Conservation (phyloP, 2,329 filamentous ascomycete genomes). For the Penicillium sp. region DNA sequence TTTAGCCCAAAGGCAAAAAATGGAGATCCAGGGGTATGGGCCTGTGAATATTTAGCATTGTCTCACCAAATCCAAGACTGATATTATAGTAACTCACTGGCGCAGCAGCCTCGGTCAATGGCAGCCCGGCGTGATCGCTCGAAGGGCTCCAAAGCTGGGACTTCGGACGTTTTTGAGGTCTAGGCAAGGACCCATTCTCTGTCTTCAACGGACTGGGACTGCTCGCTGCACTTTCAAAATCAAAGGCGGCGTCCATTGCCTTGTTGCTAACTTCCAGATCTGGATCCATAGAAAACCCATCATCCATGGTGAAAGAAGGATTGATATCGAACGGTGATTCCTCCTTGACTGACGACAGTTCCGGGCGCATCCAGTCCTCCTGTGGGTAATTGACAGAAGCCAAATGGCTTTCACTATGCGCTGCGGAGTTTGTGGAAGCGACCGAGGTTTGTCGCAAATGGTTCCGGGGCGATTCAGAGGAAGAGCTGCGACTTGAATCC, state of each 20-base stretch:
- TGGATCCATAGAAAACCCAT: conserved; percentile 31
- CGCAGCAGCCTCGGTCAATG: conserved; percentile 21
- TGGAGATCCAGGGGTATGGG: conserved; percentile 25
- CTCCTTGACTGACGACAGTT: conserved; percentile 38
- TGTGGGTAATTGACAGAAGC: conserved; percentile 37
- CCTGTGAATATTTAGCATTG: conserved; percentile 19
- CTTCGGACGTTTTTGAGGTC: conserved; percentile 25
- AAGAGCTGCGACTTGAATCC: conserved; percentile 45
- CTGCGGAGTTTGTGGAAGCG: conserved; percentile 41
- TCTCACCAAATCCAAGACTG: neutral
- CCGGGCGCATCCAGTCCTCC: conserved; percentile 40
- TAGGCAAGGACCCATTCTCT: conserved; percentile 27
- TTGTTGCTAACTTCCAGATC: conserved; percentile 48
- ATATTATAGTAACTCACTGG: conserved; percentile 28
- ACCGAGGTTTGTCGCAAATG: conserved; percentile 44
- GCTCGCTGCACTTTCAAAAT: conserved; percentile 50
- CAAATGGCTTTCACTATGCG: conserved; percentile 38
- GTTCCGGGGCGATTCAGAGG: conserved; percentile 43
- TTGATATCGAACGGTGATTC: conserved; percentile 44
- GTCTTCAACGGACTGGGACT: conserved; percentile 45
- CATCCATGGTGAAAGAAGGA: conserved; percentile 36
- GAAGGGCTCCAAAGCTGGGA: conserved; percentile 31
- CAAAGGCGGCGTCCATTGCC: conserved; percentile 50
- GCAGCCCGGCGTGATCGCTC: conserved; percentile 15
- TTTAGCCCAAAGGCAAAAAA: conserved; percentile 38